phyloP scores from a whole-genome alignment of 2,329 filamentous ascomycete genomes.

The Teratosphaeria epicoccoides region DNA sequence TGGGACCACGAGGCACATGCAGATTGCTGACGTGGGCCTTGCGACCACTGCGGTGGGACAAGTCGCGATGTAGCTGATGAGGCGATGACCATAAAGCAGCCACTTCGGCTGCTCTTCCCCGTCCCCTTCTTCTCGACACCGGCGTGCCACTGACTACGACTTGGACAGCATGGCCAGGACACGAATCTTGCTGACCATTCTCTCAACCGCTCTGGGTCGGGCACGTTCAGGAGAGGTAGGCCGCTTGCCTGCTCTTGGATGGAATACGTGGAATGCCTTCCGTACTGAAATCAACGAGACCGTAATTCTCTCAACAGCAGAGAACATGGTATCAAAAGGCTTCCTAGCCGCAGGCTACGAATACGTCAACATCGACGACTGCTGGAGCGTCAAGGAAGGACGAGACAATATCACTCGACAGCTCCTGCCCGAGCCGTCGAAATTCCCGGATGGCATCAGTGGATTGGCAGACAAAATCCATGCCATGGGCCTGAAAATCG shows the following conservation, averaged over 20 bases:
- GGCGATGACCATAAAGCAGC: too few species aligned
- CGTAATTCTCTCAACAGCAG: constrained; percentile 39
- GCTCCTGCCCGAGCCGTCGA: constrained; percentile 29
- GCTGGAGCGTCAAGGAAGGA: constrained; percentile 43
- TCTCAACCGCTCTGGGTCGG: neutral
- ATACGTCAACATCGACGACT: constrained; percentile 53
- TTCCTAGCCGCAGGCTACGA: constrained; percentile 45
- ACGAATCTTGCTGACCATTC: neutral
- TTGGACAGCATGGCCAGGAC: neutral
- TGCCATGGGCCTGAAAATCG: constrained; percentile 47
- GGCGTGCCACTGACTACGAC: too few species aligned
- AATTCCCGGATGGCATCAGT: constrained; percentile 50
- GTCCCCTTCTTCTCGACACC: too few species aligned
- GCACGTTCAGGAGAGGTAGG: constrained; percentile 12
- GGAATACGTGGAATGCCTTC: constrained; percentile 34
- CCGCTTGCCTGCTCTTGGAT: constrained; percentile 32
- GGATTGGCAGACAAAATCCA: constrained; percentile 46
- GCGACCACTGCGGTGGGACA: too few species aligned
- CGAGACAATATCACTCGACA: constrained; percentile 35
- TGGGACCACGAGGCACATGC: too few species aligned
- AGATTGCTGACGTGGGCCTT: too few species aligned
- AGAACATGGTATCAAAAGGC: constrained; percentile 40
- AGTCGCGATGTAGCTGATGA: too few species aligned
- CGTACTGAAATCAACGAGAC: constrained; percentile 41
- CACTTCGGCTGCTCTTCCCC: too few species aligned